Conservation (phyloP, 148 eudicot genomes). For the Mesembryanthemum crystallinum region DNA sequence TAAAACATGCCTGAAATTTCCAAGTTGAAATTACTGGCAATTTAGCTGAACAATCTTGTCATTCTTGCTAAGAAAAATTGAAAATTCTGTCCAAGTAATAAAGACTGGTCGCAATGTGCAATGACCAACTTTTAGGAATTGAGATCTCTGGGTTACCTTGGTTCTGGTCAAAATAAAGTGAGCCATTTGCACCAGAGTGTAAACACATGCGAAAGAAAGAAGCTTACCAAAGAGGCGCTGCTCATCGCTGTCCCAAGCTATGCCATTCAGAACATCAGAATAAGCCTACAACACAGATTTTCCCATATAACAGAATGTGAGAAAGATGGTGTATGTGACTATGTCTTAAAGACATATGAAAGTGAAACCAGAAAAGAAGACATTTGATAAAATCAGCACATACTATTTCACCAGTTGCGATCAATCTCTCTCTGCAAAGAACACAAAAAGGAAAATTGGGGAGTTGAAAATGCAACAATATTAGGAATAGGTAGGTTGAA, state of each 20-base stretch:
- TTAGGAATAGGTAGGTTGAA: background rate
- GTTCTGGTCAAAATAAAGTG: background rate
- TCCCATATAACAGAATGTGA: background rate
- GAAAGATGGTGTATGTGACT: background rate
- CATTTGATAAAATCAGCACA: slow-evolving; percentile 7
- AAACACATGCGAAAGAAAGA: background rate
- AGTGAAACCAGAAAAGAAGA: background rate
- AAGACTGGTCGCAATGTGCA: too few species aligned
- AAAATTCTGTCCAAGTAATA: too few species aligned
- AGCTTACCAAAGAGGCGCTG: slow-evolving; percentile 78
- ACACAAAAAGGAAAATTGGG: background rate
- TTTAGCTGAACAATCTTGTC: too few species aligned
- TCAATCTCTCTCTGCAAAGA: background rate
- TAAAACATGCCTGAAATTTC: background rate
- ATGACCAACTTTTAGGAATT: too few species aligned
- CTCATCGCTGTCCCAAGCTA: slow-evolving; percentile 76
- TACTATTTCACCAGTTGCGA: slow-evolving; percentile 41
- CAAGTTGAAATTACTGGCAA: too few species aligned
- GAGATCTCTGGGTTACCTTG: too few species aligned
- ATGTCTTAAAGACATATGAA: background rate
- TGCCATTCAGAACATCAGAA: slow-evolving; percentile 89
- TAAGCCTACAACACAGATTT: slow-evolving; percentile 35
- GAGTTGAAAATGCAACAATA: background rate
- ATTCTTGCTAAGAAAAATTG: too few species aligned
- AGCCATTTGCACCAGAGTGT: background rate